phyloP scores from a whole-genome alignment of 192 early-diverging fungal species.

The Coemansia sp. region DNA sequence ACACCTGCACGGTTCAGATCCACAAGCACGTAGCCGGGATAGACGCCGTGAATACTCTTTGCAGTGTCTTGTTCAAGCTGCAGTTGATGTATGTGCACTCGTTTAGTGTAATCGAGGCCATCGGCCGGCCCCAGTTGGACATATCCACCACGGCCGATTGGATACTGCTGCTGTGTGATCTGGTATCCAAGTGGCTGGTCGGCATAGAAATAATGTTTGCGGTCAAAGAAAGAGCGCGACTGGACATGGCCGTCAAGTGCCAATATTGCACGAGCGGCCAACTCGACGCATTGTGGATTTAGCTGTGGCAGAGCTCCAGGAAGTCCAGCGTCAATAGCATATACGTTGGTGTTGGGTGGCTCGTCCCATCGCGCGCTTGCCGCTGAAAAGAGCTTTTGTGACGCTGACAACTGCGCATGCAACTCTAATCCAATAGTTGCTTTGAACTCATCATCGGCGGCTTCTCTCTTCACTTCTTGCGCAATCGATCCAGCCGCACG shows the following conservation, averaged over 20 bases:
- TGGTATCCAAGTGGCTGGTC: constrained; percentile 93
- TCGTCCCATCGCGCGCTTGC: constrained; percentile 40
- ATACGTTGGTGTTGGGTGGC: constrained; percentile 73
- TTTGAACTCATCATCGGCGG: constrained; percentile 46
- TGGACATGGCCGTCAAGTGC: constrained; percentile 69
- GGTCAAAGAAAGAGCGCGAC: constrained; percentile 72
- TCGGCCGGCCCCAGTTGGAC: constrained; percentile 60
- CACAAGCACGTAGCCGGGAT: constrained; percentile 58
- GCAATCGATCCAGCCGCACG: background rate
- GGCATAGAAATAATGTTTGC: constrained; percentile 96
- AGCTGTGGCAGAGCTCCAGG: constrained; percentile 82
- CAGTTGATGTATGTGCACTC: constrained; percentile 75
- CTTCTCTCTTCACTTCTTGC: background rate
- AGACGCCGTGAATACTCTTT: constrained; percentile 71
- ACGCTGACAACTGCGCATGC: constrained; percentile 76
- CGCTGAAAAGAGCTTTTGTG: constrained; percentile 85
- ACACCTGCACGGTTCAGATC: constrained; percentile 89
- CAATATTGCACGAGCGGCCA: constrained; percentile 72
- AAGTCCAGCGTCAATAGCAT: constrained; percentile 77
- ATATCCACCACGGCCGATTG: constrained; percentile 73
- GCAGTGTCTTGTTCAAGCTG: constrained; percentile 95
- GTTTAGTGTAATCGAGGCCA: constrained; percentile 54
- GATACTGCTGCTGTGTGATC: constrained; percentile 86
- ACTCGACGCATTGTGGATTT: constrained; percentile 70
- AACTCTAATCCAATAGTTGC: constrained; percentile 88